Conservation (phyloP, 176 grass and related monocot species). For the Urochloa ruziziensis region DNA sequence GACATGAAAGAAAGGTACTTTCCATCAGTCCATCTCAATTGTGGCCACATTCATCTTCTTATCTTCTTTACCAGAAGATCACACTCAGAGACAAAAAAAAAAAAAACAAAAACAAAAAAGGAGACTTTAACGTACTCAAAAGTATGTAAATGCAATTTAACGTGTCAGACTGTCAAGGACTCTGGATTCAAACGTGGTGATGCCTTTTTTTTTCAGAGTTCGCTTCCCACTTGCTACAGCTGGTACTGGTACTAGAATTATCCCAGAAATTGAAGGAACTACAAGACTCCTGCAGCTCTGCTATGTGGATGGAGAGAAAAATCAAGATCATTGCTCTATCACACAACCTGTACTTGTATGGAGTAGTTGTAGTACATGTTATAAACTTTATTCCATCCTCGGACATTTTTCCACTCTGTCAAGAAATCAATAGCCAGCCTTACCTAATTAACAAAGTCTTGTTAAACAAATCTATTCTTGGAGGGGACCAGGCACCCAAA, state of each 20-base stretch:
- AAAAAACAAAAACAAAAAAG: too few relatives aligned
- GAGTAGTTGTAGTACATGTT: not conserved
- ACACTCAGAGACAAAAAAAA: not conserved
- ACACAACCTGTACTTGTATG: constrained; percentile 4
- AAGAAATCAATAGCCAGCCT: not conserved
- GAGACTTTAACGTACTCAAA: too few relatives aligned
- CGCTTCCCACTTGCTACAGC: too few relatives aligned
- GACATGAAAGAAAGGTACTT: constrained; percentile 17
- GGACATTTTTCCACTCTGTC: constrained; percentile 26
- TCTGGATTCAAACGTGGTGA: too few relatives aligned
- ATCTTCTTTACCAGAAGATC: not conserved
- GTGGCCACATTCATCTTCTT: not conserved
- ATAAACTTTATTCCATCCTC: not conserved
- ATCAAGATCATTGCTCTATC: not conserved
- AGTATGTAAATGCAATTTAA: too few relatives aligned
- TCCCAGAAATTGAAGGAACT: too few relatives aligned
- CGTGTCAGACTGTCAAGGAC: too few relatives aligned
- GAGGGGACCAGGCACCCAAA: not conserved
- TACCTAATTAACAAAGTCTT: constrained; percentile 9
- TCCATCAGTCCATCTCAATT: not conserved
- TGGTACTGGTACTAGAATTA: too few relatives aligned
- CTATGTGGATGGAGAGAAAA: not conserved
- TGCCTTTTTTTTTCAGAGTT: not conserved
- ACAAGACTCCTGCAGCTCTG: too few relatives aligned
- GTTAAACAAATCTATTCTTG: not conserved